These are phyloP conservation scores for Vigna nakashimae DNA, from an alignment of 306 rosid species.

Conservation along the genomic window DNA sequence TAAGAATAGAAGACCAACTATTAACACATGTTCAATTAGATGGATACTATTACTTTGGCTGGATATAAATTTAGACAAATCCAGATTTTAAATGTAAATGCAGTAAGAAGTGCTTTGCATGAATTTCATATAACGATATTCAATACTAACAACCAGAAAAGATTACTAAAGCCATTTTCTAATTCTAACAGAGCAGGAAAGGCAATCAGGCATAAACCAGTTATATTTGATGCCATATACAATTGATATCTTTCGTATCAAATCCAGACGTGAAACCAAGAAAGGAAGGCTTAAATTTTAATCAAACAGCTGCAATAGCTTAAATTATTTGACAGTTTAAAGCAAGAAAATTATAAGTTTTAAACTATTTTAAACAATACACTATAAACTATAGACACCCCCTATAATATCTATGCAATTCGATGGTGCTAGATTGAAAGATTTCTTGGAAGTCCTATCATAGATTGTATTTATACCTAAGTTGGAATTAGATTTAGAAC, in stretches of 20 bases:
- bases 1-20: conserved; percentile 29
- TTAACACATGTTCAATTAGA: conserved; percentile 3
- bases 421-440: not conserved
- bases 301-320: not conserved
- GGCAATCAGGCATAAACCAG: conserved; percentile 1
- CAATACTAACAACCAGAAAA: conserved; percentile 12
- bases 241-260: not conserved
- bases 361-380: conserved; percentile 15
- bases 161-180: conserved; percentile 10
- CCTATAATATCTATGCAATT: not conserved
- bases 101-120: not conserved
- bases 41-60: not conserved
- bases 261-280: not conserved
- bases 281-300: not conserved
- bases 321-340: not conserved
- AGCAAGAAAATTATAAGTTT: conserved; percentile 10
- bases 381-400: not conserved
- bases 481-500: not conserved
- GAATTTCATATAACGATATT: not conserved
- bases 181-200: conserved; percentile 1
- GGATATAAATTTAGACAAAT: conserved; percentile 19
- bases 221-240: not conserved
- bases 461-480: not conserved
- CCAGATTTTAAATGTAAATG: not conserved
- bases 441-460: too few species aligned